Conservation (phyloP, 2,329 filamentous ascomycete genomes). For the Xylaria digitata region DNA sequence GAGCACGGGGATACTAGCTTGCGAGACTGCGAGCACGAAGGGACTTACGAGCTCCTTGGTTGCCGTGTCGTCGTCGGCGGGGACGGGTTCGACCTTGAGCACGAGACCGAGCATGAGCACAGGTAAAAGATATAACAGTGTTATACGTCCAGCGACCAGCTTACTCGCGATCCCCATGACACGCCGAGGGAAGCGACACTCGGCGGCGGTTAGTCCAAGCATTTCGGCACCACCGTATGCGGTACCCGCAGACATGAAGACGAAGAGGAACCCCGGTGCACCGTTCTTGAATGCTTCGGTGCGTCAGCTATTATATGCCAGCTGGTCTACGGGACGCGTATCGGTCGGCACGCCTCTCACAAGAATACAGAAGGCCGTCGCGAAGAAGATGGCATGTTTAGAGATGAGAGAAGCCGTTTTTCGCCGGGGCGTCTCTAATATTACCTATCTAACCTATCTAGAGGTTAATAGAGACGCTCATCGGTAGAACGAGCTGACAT, state of each 20-base stretch:
- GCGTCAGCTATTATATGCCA: slow-evolving; percentile 64
- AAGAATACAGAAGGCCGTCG: slow-evolving; percentile 65
- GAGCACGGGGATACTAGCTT: slow-evolving; percentile 44
- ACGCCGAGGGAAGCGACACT: slow-evolving; percentile 53
- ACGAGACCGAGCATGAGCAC: slow-evolving; percentile 52
- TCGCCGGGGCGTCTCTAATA: slow-evolving; percentile 61
- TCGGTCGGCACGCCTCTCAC: slow-evolving; percentile 61
- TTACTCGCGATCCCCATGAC: slow-evolving; percentile 55
- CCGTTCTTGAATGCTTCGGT: slow-evolving; percentile 58
- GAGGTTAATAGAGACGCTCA: no score
- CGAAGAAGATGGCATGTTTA: slow-evolving; percentile 67
- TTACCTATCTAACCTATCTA: no score
- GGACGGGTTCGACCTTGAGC: slow-evolving; percentile 44
- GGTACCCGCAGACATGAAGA: slow-evolving; percentile 59
- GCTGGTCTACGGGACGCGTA: slow-evolving; percentile 53
- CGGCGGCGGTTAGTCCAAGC: slow-evolving; percentile 57
- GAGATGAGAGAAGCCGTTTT: slow-evolving; percentile 63
- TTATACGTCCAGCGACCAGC: slow-evolving; percentile 55
- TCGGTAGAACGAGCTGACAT: no score
- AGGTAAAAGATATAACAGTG: slow-evolving; percentile 54
- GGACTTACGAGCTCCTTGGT: slow-evolving; percentile 21
- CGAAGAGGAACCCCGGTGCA: slow-evolving; percentile 55
- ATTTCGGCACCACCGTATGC: slow-evolving; percentile 60
- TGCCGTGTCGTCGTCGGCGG: neutral
- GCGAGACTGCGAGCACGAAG: slow-evolving; percentile 32